A percentile compares a stretch with the other conserved stretches of the same genome.
Evolutionary conservation across 208 protist species (phyloP).

Genomic region (Leishmania mexicana): DNA sequence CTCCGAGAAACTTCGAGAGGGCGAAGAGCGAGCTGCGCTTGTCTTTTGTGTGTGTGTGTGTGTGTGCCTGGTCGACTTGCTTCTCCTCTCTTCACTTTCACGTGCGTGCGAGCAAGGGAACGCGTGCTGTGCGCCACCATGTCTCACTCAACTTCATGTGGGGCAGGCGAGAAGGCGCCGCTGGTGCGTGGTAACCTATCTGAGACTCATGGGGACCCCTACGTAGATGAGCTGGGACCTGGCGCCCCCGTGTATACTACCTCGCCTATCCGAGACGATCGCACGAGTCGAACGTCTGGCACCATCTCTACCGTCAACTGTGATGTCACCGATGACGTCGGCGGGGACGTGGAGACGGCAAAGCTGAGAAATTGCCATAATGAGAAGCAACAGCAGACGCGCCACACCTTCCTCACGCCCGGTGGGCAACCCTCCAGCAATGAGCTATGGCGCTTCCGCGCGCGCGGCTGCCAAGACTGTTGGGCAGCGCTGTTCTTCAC

Average conservation of each 20-base stretch:
- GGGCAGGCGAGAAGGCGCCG: slow-evolving; percentile 8
- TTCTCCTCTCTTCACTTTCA: not conserved
- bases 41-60: not conserved
- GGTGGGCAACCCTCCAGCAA: slow-evolving; percentile 37
- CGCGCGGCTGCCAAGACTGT: slow-evolving; percentile 60
- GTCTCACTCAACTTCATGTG: not conserved
- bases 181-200: slow-evolving; percentile 13
- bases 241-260: slow-evolving; percentile 49
- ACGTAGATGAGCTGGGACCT: slow-evolving; percentile 36
- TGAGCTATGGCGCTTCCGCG: slow-evolving; percentile 68
- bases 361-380: not conserved
- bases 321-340: slow-evolving; percentile 10
- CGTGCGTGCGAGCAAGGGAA: not conserved
- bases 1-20: not conserved
- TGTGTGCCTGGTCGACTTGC: not conserved
- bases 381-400: not conserved
- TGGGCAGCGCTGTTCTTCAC: slow-evolving; percentile 58
- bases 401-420: slow-evolving; percentile 27
- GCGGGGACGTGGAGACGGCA: not conserved
- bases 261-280: slow-evolving; percentile 42
- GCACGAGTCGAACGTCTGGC: slow-evolving; percentile 15
- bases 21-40: not conserved
- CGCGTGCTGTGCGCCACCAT: not conserved
- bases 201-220: slow-evolving; percentile 45
- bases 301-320: not conserved